Conservation (phyloP, 345 rosid genomes). For the Cardiospermum halicacabum region DNA sequence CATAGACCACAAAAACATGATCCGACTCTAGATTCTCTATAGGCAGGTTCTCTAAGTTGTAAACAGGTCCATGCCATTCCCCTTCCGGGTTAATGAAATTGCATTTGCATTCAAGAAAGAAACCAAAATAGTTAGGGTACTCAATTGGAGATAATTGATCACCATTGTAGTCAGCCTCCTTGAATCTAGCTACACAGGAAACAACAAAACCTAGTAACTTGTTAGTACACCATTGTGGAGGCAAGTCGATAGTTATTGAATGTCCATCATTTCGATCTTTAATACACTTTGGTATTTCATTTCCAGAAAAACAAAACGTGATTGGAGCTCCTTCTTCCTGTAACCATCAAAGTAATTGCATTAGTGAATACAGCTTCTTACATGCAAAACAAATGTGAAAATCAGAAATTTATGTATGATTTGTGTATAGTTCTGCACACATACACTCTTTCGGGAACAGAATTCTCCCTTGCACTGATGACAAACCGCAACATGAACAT, state of each 20-base stretch:
- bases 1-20: background rate
- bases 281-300: slow-evolving; percentile 5
- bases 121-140: too few species aligned
- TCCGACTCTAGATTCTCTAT: background rate
- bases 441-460: too few species aligned
- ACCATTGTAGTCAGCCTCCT: background rate
- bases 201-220: background rate
- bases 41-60: background rate
- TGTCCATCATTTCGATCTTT: background rate
- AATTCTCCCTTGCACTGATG: too few species aligned
- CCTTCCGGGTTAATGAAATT: background rate
- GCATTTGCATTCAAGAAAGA: background rate
- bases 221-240: background rate
- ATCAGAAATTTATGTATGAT: too few species aligned
- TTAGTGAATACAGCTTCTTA: too few species aligned
- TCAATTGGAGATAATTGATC: too few species aligned
- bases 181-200: background rate
- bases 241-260: background rate
- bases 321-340: background rate
- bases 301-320: background rate
- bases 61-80: background rate
- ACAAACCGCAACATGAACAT: background rate
- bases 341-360: background rate
- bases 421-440: too few species aligned
- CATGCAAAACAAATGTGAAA: too few species aligned